These are phyloP conservation scores for Serendipita indica DNA, from an alignment of 768 basidiomycete species.

Conservation along the genomic window DNA sequence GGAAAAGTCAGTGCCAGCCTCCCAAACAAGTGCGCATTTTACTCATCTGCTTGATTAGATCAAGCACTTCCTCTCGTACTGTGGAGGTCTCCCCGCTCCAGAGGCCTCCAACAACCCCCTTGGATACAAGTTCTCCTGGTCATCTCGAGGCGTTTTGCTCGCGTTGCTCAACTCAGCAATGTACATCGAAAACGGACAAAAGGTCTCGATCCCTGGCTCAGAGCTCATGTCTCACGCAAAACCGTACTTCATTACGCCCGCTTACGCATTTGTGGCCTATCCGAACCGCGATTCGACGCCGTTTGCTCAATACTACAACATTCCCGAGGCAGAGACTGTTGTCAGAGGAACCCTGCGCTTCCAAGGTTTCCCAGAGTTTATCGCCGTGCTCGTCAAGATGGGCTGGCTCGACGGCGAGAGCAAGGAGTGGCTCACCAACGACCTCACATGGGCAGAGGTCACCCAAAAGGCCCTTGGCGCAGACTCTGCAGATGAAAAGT, in stretches of 20 bases:
- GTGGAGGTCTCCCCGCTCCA: slow-evolving; percentile 89
- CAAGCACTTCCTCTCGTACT: slow-evolving; percentile 86
- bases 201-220: slow-evolving; percentile 51
- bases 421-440: slow-evolving; percentile 64
- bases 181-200: slow-evolving; percentile 52
- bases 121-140: slow-evolving; percentile 99
- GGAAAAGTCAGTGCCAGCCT: slow-evolving; percentile 53
- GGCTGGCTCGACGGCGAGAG: slow-evolving; percentile 68
- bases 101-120: slow-evolving; percentile 87
- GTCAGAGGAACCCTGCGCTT: slow-evolving; percentile 88
- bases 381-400: slow-evolving; percentile 70
- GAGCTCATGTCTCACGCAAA: slow-evolving; percentile 84
- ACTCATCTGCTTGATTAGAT: slow-evolving; percentile 31
- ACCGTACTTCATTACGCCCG: slow-evolving; percentile 90
- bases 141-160: slow-evolving; percentile 86
- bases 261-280: slow-evolving; percentile 91
- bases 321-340: slow-evolving; percentile 86
- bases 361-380: slow-evolving; percentile 93
- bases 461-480: slow-evolving; percentile 62
- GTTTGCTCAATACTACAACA: slow-evolving; percentile 82
- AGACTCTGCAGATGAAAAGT: slow-evolving; percentile 56
- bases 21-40: background rate
- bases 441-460: slow-evolving; percentile 71
- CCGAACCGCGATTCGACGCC: slow-evolving; percentile 90
- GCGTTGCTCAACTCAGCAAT: slow-evolving; percentile 85